Conservation (phyloP, 2,329 filamentous ascomycete genomes). For the Diaporthe sp. region DNA sequence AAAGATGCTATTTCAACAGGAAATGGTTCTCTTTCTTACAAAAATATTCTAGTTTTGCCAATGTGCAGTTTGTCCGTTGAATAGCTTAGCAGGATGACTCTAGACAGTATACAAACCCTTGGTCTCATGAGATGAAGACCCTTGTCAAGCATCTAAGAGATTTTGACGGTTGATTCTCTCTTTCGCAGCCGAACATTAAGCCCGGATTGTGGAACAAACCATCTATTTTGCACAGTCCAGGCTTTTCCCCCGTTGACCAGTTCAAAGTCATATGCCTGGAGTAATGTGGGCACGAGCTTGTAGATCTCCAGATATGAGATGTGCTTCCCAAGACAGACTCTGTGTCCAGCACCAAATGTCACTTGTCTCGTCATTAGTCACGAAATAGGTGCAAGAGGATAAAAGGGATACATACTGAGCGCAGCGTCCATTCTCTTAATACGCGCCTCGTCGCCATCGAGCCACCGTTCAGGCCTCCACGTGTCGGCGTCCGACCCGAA, state of each 20-base stretch:
- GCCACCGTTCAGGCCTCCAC: slow-evolving; percentile 71
- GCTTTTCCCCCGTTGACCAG: not conserved
- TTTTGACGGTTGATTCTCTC: not conserved
- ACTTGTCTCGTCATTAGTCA: not conserved
- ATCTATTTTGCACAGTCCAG: not conserved
- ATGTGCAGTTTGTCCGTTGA: too few relatives aligned
- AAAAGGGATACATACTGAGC: not conserved
- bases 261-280: not conserved
- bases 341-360: not conserved
- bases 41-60: too few relatives aligned
- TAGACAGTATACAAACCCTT: too few relatives aligned
- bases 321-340: slow-evolving; percentile 4
- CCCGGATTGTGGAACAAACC: slow-evolving; percentile 2
- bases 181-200: slow-evolving; percentile 1
- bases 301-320: slow-evolving; percentile 11
- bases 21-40: too few relatives aligned
- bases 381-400: not conserved
- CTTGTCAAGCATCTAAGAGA: not conserved
- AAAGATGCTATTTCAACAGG: too few relatives aligned
- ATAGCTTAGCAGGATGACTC: too few relatives aligned
- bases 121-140: not conserved
- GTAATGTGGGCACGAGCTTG: not conserved
- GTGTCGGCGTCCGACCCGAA: slow-evolving; percentile 68
- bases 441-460: slow-evolving; percentile 51
- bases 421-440: not conserved